Evolutionary conservation across 306 rosid genomes (phyloP), one percentile per base, ranked within the genome.

Genomic region (Cicer judaicum): DNA sequence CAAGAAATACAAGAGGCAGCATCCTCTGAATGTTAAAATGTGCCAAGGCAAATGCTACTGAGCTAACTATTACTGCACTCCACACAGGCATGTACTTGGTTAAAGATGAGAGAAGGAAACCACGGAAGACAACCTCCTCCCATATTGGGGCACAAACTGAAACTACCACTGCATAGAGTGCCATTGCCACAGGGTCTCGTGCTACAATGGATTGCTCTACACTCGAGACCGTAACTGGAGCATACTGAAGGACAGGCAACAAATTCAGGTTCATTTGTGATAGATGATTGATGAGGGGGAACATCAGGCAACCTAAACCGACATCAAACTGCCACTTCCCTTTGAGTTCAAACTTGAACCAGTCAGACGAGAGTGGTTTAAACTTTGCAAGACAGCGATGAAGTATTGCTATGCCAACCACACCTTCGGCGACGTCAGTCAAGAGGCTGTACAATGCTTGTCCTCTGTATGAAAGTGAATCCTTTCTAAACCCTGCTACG

Each of bases 41-140:
- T 77, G 88, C 90, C 69, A 87, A 73, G 52, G 90, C 88, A 79
- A 87, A 87, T 46, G 78, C 88, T 53, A 84, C 50, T n/a, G 90
- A 87, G 62, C 90, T 87, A 72, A 84, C 85, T 76, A 84, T 53
- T 73, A 87, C 80, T 29, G 90, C 85, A 36, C 86, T 47, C 90
- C 88, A 79, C 19, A 84, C 83, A 46, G 90, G 83, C 88, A 87
- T 87, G 83, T 87, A 87, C 78, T 75, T 87, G 52, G 90, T 81
- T 80, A 87, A 82, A 50, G 90, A 87, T 11, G 90, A 88, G 68
- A 87, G 88, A 70, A 87, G 90, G 83, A 87, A 87, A 21, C 88
- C 90, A 8, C 86, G 90, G 81, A 87, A 87, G 70, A 87, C 88
- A 39, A 87, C 77, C 81, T 87, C 90, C 77, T 87, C 90, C 88